These are phyloP conservation scores for Dimocarpus longan DNA, from an alignment of 345 rosid species.

Conservation along the genomic window DNA sequence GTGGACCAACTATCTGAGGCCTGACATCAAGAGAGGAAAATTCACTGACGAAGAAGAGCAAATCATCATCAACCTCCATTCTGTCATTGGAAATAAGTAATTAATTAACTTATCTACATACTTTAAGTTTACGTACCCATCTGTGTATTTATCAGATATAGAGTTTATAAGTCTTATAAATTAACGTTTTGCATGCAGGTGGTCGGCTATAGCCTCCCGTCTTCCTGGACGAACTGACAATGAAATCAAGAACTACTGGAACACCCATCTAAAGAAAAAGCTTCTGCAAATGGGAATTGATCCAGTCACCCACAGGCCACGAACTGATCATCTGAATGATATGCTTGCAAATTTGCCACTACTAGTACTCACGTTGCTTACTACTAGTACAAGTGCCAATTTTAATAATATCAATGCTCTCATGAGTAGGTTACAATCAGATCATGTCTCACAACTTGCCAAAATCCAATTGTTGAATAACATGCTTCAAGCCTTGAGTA, in stretches of 20 bases:
- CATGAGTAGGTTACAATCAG: slow-evolving; percentile 39
- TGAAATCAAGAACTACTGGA: slow-evolving; percentile 83
- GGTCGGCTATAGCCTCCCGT: slow-evolving; percentile 79
- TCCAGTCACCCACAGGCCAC: slow-evolving; percentile 75
- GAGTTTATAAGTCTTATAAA: no score
- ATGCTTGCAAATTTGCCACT: slow-evolving; percentile 57
- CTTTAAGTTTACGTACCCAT: no score
- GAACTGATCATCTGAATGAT: slow-evolving; percentile 52
- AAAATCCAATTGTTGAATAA: slow-evolving; percentile 54
- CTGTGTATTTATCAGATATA: no score
- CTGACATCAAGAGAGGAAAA: slow-evolving; percentile 77
- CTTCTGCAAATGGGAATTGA: slow-evolving; percentile 80
- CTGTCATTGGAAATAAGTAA: slow-evolving; percentile 80
- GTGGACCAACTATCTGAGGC: slow-evolving; percentile 83
- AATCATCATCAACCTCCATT: slow-evolving; percentile 65
- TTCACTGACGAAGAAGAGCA: slow-evolving; percentile 77
- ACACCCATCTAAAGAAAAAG: slow-evolving; percentile 80
- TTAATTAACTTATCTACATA: slow-evolving; percentile 18
- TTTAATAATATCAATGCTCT: slow-evolving; percentile 37
- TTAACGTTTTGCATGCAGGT: slow-evolving; percentile 35
- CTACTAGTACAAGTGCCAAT: slow-evolving; percentile 40
- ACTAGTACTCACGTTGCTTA: slow-evolving; percentile 29
- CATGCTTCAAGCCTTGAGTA: slow-evolving; percentile 44
- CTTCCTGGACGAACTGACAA: slow-evolving; percentile 81
- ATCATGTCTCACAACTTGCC: slow-evolving; percentile 51